These are phyloP conservation scores for Xanthoconium separans DNA, from an alignment of 1,284 basidiomycete genomes.

Conservation along the genomic window DNA sequence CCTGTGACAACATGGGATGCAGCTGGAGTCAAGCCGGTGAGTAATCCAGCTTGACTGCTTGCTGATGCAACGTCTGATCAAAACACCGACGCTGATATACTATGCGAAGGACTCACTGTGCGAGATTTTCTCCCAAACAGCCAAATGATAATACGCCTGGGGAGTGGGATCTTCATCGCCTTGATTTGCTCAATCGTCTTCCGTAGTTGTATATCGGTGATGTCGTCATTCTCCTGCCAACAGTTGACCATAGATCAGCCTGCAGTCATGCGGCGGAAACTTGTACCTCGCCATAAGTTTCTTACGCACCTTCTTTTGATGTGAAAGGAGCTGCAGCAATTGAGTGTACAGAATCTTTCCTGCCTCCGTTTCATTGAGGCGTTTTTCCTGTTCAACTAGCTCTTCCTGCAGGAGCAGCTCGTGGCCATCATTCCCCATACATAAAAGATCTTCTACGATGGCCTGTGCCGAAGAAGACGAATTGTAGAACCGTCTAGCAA, in stretches of 20 bases:
- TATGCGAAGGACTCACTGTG: conserved; percentile 4
- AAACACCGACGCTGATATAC: too few species aligned
- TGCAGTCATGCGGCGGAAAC: too few species aligned
- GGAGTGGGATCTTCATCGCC: conserved; percentile 19
- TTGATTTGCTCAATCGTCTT: conserved; percentile 16
- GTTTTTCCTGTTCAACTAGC: conserved; percentile 13
- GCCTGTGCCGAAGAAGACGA: background rate
- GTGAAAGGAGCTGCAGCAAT: conserved; percentile 14
- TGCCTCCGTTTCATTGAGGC: conserved; percentile 23
- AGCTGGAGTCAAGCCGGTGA: too few species aligned
- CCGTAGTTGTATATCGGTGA: conserved; percentile 4
- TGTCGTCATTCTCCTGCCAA: conserved; percentile 2
- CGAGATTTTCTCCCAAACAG: conserved; percentile 6
- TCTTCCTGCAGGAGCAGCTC: conserved; percentile 24
- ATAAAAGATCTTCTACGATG: conserved; percentile 7
- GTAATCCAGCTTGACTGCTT: too few species aligned
- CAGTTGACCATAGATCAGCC: too few species aligned
- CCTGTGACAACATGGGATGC: too few species aligned
- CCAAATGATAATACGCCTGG: conserved; percentile 13
- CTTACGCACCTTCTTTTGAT: conserved; percentile 12
- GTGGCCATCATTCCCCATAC: background rate
- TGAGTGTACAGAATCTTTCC: conserved; percentile 18
- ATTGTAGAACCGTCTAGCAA: conserved; percentile 10
- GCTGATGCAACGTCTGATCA: too few species aligned
- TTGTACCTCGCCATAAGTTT: conserved; percentile 12